These are phyloP conservation scores for Talaromyces trachyspermus DNA, from an alignment of 495 filamentous ascomycete genomes.

Conservation along the genomic window DNA sequence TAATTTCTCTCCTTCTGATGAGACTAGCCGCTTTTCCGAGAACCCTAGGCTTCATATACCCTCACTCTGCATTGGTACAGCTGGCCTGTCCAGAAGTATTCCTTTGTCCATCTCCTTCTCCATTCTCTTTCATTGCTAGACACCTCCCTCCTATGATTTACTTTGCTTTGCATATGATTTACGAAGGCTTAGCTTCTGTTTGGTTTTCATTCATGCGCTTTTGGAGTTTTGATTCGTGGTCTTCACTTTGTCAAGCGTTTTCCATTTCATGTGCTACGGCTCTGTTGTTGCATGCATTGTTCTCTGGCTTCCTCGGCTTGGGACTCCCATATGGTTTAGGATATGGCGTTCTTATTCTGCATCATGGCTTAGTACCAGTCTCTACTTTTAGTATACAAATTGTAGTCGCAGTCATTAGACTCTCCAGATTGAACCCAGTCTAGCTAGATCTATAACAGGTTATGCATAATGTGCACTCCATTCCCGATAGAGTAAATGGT, in stretches of 20 bases:
- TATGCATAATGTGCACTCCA: no score
- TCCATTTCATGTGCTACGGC: slow-evolving; percentile 4
- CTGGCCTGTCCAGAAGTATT: slow-evolving; percentile 5
- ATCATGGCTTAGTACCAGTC: no score
- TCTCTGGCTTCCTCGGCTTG: not conserved
- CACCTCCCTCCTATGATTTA: slow-evolving; percentile 3
- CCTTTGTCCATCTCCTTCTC: not conserved
- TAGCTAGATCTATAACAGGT: no score
- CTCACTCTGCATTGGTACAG: not conserved
- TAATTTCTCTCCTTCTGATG: slow-evolving; percentile 8
- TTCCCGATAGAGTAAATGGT: no score
- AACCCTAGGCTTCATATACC: not conserved
- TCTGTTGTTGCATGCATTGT: slow-evolving; percentile 2
- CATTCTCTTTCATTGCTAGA: slow-evolving; percentile 3
- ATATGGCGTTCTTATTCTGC: not conserved
- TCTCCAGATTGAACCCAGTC: no score
- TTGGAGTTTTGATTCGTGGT: slow-evolving; percentile 1
- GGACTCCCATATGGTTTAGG: not conserved
- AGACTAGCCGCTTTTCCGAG: slow-evolving; percentile 1
- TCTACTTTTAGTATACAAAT: no score
- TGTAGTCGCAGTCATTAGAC: no score
- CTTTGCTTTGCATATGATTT: slow-evolving; percentile 3
- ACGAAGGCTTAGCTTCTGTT: slow-evolving; percentile 12
- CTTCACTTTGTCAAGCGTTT: slow-evolving; percentile 7
- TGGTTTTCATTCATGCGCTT: slow-evolving; percentile 1